phyloP scores from a whole-genome alignment of 257 asterid genomes.

The Petunia axillaris region DNA sequence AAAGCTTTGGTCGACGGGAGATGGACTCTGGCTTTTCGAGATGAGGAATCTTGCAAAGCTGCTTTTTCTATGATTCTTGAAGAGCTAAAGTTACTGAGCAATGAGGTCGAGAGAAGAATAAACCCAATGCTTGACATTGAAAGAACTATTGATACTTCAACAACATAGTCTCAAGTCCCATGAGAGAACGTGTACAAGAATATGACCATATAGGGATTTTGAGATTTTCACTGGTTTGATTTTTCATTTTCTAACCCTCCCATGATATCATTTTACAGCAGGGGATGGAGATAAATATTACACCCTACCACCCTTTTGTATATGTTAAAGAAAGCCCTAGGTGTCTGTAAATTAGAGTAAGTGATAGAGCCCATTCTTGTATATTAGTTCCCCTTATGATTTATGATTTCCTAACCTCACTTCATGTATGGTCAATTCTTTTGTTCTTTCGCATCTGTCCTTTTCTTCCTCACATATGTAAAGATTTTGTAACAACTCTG shows the following conservation, averaged over 20 bases:
- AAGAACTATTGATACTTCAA: slow-evolving; percentile 37
- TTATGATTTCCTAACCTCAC: slow-evolving; percentile 24
- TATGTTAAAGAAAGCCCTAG: slow-evolving; percentile 40
- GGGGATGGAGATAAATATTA: slow-evolving; percentile 41
- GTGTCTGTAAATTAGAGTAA: slow-evolving; percentile 54
- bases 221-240: slow-evolving; percentile 29
- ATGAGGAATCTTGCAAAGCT: slow-evolving; percentile 71
- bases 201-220: slow-evolving; percentile 37
- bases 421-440: slow-evolving; percentile 25
- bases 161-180: slow-evolving; percentile 22
- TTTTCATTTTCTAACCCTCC: slow-evolving; percentile 21
- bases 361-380: slow-evolving; percentile 57
- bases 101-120: slow-evolving; percentile 63
- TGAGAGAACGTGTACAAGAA: slow-evolving; percentile 45
- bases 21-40: slow-evolving; percentile 93
- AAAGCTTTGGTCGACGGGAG: slow-evolving; percentile 87
- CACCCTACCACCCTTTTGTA: slow-evolving; percentile 46
- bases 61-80: slow-evolving; percentile 74
- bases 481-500: slow-evolving; percentile 36
- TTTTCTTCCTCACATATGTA: slow-evolving; percentile 24
- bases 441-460: slow-evolving; percentile 27
- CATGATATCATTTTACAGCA: slow-evolving; percentile 32
- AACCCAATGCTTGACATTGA: slow-evolving; percentile 64
- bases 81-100: slow-evolving; percentile 59
- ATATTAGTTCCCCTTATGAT: slow-evolving; percentile 37